Base-by-base conservation (phyloP, 352 stramenopile species). In the Elongisporangium anandrum region DNA sequence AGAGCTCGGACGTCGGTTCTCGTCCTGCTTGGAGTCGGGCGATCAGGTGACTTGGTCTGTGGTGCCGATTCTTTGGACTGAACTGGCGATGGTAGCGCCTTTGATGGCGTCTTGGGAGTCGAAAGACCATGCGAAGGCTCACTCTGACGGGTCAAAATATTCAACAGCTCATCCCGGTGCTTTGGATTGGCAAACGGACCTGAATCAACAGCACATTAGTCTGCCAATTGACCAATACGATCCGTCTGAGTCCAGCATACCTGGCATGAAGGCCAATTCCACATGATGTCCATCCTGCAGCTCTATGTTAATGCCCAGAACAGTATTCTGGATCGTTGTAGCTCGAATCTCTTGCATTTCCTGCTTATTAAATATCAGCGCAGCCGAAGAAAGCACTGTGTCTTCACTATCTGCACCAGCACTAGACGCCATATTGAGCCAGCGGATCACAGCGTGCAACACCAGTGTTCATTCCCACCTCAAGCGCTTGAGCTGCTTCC, bases 231-330 rank as follows among this genome's bases (percentile, higher is more conserved):
- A 3, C 1, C 20, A 34, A 52, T 16, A 29, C 17, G 15, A 20
- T 41, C 4, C 47, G 7, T 24, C 2, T 50, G 21, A 13, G 20
- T 41, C n/a, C 16, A 19, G 22, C 56, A 7, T 39, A 82, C 77
- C 77, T 52, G 81, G 79, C 72, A 90, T 83, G 60, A 88, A 90
- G 2, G 68, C 65, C 12, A 90, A 20, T 26, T 88, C 78, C n/a
- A 90, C 62, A n/a, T 58, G 29, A 39, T 72, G 56, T 2, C 69
- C 75, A 16, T 54, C 63, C 10, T 51, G 34, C 2, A 90, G 64
- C 24, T 53, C 51, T 22, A 88, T 56, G 13, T 73, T 63, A 53
- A 88, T 66, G 4, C 73, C 77, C 20, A 68, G 55, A 6, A 77
- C 69, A 0, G 56, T 71, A 48, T 84, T 79, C 53, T 90, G 81